These are phyloP conservation scores for Lentithecium fluviatile DNA, from an alignment of 495 filamentous ascomycete species.

Conservation along the genomic window DNA sequence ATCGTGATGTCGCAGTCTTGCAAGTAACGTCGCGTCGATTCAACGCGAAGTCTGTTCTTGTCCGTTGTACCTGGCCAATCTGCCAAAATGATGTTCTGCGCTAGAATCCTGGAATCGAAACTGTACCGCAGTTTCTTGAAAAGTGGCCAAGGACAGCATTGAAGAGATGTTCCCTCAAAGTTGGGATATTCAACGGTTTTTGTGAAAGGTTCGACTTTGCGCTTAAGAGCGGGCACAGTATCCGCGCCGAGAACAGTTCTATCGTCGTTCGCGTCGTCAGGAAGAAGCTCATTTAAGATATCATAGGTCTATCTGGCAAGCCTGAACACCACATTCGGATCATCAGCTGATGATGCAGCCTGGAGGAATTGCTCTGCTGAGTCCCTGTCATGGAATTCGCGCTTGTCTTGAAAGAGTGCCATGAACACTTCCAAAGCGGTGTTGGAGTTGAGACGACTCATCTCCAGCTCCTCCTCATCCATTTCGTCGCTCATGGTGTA, in stretches of 20 bases:
- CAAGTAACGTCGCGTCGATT: background rate
- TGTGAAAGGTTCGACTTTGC: slow-evolving; percentile 1
- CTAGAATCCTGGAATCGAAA: background rate
- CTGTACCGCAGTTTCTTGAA: background rate
- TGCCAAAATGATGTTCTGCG: slow-evolving; percentile 2
- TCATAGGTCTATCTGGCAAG: slow-evolving; percentile 1
- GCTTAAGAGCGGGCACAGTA: background rate
- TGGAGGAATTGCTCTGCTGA: slow-evolving; percentile 5
- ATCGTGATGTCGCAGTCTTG: slow-evolving; percentile 11
- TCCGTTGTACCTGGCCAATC: slow-evolving; percentile 5
- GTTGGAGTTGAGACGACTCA: background rate
- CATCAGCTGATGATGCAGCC: slow-evolving; percentile 1
- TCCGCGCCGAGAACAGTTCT: background rate
- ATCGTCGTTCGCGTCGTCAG: background rate
- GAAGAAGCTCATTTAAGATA: background rate
- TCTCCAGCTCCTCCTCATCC: background rate
- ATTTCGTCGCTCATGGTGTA: background rate
- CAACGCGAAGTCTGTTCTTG: slow-evolving; percentile 7
- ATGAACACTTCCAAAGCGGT: background rate
- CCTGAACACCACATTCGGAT: background rate
- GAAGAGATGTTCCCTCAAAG: background rate
- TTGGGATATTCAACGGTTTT: background rate
- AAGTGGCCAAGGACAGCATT: slow-evolving; percentile 7
- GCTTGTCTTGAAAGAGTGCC: background rate
- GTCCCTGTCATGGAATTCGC: background rate